Conservation (phyloP, 768 basidiomycete genomes). For the Coprinellus micaceus region DNA sequence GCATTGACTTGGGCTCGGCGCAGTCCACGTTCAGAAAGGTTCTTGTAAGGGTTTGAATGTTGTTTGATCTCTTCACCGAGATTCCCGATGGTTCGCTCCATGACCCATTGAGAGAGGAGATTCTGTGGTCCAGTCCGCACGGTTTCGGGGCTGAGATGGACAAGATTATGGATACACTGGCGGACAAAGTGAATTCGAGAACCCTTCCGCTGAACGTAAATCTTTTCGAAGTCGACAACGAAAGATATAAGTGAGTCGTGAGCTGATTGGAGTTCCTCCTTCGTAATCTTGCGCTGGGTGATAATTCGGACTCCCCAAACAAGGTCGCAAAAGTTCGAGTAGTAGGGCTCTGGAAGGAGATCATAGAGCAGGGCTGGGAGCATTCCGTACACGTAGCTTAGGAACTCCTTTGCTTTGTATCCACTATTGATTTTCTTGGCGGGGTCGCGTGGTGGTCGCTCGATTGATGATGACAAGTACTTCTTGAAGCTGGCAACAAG, state of each 20-base stretch:
- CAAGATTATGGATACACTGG: conserved; percentile 27
- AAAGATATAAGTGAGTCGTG: conserved; percentile 25
- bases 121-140: conserved; percentile 13
- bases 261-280: conserved; percentile 17
- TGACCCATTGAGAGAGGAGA: conserved; percentile 25
- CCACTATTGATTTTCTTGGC: conserved; percentile 34
- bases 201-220: conserved; percentile 29
- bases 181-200: conserved; percentile 28
- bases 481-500: conserved; percentile 17
- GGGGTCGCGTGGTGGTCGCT: conserved; percentile 25
- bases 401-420: conserved; percentile 36
- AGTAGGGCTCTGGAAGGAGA: conserved; percentile 21
- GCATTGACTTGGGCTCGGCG: conserved; percentile 19
- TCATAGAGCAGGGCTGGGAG: conserved; percentile 27
- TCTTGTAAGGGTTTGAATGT: conserved; percentile 23
- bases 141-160: conserved; percentile 25
- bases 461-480: conserved; percentile 24
- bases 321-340: conserved; percentile 26
- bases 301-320: conserved; percentile 22
- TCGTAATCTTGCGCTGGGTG: conserved; percentile 18
- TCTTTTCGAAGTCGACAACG: conserved; percentile 27
- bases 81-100: conserved; percentile 27
- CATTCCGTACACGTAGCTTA: conserved; percentile 29
- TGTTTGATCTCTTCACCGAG: conserved; percentile 24
- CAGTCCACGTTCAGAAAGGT: conserved; percentile 18